Evolutionary conservation across 176 grass and related monocot genomes (phyloP), one percentile per base, ranked within the genome.

Genomic region (Phoenix roebelenii): DNA sequence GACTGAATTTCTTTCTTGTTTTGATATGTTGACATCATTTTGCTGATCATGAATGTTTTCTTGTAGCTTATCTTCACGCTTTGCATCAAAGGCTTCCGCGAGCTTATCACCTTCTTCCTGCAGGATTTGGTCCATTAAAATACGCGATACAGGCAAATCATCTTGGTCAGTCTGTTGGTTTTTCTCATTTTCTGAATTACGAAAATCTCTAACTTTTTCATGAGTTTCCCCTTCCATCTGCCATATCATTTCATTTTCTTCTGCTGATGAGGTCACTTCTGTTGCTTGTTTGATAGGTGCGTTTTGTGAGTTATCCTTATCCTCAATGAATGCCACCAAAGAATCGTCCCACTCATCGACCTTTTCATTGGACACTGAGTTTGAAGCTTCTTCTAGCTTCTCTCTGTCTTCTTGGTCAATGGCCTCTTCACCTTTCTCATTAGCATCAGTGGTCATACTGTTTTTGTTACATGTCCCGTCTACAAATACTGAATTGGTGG

Each of bases 51-150:
- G 62, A 22, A 30, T 66, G 72, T 88, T 67, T 51, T 63, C 73
- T 80, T 89, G 65, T 59, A 17, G 12, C 52, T 74, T 72, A 35
- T 32, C 70, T 81, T 77, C 57, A 59, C 51, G 15, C 53, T 84
- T 20, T 24, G 58, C 22, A 55, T 76, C 80, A 23, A 15, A 64
- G 63, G 63, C 59, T 56, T 15, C 12, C 16, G 65, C 60, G 61
- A 61, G 22, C 50, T 74, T 62, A 70, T 22, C 51, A n/a, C 25
- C 76, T 56, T 72, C 61, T 74, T 83, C 69, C 68, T 63, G 64
- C 69, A 89, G 63, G 68, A 89, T 84, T 30, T 65, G 64, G 24
- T 81, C 80, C 77, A 84, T 84, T 71, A 84, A 60, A 84, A 81
- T 83, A 65, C 52, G 54, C 4, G 80, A 84, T 16, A 80, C 73